Conservation (phyloP, 306 rosid species). For the Malus asiatica region DNA sequence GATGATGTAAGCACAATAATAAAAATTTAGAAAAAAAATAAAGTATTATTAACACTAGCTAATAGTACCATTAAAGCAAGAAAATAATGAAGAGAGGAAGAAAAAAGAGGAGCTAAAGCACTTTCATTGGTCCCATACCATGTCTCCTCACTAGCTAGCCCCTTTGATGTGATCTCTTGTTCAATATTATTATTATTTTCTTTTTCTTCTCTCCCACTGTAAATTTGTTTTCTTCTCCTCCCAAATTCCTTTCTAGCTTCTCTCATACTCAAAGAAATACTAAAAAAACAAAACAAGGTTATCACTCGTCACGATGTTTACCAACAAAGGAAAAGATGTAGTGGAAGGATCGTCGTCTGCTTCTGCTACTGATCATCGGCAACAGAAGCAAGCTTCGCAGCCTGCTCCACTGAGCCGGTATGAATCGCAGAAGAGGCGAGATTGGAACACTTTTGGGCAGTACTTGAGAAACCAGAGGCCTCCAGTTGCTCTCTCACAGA, state of each 20-base stretch:
- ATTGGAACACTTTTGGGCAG: constrained; percentile 59
- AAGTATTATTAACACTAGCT: constrained; percentile 23
- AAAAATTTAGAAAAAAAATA: constrained; percentile 22
- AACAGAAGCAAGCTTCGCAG: not conserved
- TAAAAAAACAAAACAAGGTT: not conserved
- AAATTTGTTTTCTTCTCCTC: constrained; percentile 12
- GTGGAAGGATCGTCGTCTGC: constrained; percentile 41
- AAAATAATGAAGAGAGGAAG: constrained; percentile 33
- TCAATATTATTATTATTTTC: not conserved
- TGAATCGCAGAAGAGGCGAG: constrained; percentile 53
- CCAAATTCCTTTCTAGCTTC: not conserved
- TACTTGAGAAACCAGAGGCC: constrained; percentile 55
- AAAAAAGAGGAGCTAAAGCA: constrained; percentile 43
- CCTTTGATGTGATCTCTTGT: constrained; percentile 34
- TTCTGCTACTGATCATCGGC: not conserved
- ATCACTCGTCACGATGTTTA: constrained; percentile 20
- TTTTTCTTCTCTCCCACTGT: constrained; percentile 2
- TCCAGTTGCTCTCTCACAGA: constrained; percentile 42
- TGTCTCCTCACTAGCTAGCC: constrained; percentile 38
- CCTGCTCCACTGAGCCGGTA: constrained; percentile 42
- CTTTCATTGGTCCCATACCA: constrained; percentile 36
- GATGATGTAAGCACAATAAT: constrained; percentile 32
- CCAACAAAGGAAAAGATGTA: constrained; percentile 37
- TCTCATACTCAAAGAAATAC: not conserved
- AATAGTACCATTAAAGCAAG: constrained; percentile 48